Evolutionary conservation across 805 yeast genomes (phyloP).

Genomic region (Soucietia sequanensis): DNA sequence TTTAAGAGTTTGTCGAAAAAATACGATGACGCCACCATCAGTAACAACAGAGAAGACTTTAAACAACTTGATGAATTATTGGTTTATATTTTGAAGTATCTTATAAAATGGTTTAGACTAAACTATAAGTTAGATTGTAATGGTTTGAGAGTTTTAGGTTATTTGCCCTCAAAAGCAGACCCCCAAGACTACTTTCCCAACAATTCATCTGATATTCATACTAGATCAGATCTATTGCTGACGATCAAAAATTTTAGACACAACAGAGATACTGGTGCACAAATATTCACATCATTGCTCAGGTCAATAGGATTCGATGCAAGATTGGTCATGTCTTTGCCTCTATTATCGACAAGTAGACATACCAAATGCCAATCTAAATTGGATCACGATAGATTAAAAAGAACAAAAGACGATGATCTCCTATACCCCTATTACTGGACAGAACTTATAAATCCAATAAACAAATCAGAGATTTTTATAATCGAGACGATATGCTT

Average conservation of each 20-base stretch:
- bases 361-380: slow-evolving; percentile 21
- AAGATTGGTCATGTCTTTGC: slow-evolving; percentile 31
- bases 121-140: slow-evolving; percentile 27
- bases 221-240: slow-evolving; percentile 8
- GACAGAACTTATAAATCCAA: slow-evolving; percentile 35
- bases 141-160: slow-evolving; percentile 30
- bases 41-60: slow-evolving; percentile 7
- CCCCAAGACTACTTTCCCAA: slow-evolving; percentile 19
- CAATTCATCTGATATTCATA: slow-evolving; percentile 11
- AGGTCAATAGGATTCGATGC: slow-evolving; percentile 28
- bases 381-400: slow-evolving; percentile 15
- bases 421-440: slow-evolving; percentile 35
- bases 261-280: slow-evolving; percentile 35
- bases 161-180: slow-evolving; percentile 13
- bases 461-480: slow-evolving; percentile 20
- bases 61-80: too few relatives aligned
- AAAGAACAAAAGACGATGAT: slow-evolving; percentile 27
- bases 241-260: slow-evolving; percentile 21
- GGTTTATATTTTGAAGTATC: slow-evolving; percentile 28
- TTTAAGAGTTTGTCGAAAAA: slow-evolving; percentile 9
- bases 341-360: slow-evolving; percentile 16
- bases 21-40: neutral
- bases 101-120: slow-evolving; percentile 32
- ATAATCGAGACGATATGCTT: slow-evolving; percentile 28
- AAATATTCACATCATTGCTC: slow-evolving; percentile 27